phyloP scores from a whole-genome alignment of 2,329 filamentous ascomycete species.

The Xylariaceae sp. region DNA sequence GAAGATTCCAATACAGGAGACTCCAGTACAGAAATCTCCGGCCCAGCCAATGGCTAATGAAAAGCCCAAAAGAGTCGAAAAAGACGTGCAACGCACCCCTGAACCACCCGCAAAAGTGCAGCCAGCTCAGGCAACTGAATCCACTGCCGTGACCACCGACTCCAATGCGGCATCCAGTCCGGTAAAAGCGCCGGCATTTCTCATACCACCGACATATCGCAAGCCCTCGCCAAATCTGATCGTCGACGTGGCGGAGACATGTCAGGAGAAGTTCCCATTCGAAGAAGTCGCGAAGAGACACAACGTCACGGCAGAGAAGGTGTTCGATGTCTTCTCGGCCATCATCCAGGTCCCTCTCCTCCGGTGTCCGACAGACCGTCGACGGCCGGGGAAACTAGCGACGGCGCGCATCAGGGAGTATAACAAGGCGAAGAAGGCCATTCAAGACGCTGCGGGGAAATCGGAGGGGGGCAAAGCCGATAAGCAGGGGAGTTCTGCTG shows the following conservation, averaged over 20 bases:
- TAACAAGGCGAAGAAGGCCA: slow-evolving; percentile 37
- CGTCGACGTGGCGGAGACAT: slow-evolving; percentile 46
- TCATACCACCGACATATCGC: slow-evolving; percentile 30
- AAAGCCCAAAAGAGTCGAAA: not conserved
- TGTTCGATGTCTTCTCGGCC: slow-evolving; percentile 44
- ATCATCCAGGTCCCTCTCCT: slow-evolving; percentile 45
- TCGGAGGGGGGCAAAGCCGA: not conserved
- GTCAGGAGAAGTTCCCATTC: slow-evolving; percentile 43
- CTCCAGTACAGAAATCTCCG: not conserved
- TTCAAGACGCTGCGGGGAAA: slow-evolving; percentile 20
- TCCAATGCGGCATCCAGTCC: slow-evolving; percentile 10
- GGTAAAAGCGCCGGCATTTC: slow-evolving; percentile 24
- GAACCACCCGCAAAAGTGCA: not conserved
- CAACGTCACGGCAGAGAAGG: slow-evolving; percentile 38
- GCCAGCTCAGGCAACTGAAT: not conserved
- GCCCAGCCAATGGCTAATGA: not conserved
- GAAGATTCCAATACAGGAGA: not conserved
- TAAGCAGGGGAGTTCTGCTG: slow-evolving; percentile 13
- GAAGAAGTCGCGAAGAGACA: slow-evolving; percentile 42
- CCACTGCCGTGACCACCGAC: not conserved
- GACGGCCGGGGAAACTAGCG: slow-evolving; percentile 38
- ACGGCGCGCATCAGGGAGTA: slow-evolving; percentile 41
- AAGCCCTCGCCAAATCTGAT: slow-evolving; percentile 38
- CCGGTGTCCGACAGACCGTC: slow-evolving; percentile 41
- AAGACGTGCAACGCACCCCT: not conserved